phyloP scores from a whole-genome alignment of 306 rosid genomes.

The Cicer judaicum region DNA sequence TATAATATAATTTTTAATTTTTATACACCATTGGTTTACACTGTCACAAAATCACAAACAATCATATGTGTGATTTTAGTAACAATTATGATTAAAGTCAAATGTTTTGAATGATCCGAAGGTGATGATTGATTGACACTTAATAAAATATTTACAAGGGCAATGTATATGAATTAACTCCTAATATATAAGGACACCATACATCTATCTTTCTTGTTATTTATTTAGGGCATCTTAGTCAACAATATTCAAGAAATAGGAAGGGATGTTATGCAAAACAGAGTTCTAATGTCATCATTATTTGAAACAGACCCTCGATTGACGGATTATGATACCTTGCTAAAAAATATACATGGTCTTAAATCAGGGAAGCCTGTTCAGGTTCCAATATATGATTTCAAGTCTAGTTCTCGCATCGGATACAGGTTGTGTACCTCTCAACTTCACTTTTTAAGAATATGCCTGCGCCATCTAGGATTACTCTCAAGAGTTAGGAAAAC shows the following conservation, averaged over 20 bases:
- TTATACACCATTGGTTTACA: no score
- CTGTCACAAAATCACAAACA: no score
- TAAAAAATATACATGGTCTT: conserved; percentile 79
- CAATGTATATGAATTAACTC: no score
- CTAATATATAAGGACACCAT: background rate
- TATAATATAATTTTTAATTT: no score
- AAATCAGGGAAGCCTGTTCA: conserved; percentile 86
- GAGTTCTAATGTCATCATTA: conserved; percentile 46
- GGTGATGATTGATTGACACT: no score
- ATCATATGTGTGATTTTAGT: no score
- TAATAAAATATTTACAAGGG: no score
- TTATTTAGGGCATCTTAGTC: conserved; percentile 13
- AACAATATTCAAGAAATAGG: conserved; percentile 36
- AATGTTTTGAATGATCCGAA: no score
- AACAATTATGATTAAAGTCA: no score
- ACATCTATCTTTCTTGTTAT: background rate
- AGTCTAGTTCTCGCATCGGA: conserved; percentile 83
- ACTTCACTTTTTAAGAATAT: conserved; percentile 20
- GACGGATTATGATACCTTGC: conserved; percentile 94
- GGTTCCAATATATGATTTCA: conserved; percentile 96
- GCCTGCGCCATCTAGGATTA: conserved; percentile 26
- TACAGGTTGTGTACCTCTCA: conserved; percentile 71
- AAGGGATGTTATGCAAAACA: conserved; percentile 43
- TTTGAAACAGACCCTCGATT: conserved; percentile 91
- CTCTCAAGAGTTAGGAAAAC: conserved; percentile 41